Base-by-base conservation (phyloP, 768 basidiomycete genomes). In the Tremella mesenterica region DNA sequence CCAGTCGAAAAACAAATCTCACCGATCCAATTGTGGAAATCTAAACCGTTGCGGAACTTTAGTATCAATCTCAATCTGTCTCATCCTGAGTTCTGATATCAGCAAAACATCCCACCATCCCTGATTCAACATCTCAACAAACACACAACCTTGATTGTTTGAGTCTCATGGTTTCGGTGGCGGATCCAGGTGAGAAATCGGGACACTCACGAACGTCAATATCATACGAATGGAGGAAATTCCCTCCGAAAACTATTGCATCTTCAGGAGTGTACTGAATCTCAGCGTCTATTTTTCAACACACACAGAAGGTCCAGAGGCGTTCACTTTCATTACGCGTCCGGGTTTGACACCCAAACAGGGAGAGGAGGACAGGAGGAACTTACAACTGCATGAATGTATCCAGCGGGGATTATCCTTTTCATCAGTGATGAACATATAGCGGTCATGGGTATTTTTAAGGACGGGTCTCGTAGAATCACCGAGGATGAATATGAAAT, bases 361-460 rank as follows among this genome's bases (percentile, higher is more conserved):
- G 31, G n/a, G n/a, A n/a, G n/a, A n/a, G n/a, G n/a, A n/a, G n/a
- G 16, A 25, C 14, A 7, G 41, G 10, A 3, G 23, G 7, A 30
- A 76, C 85, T 71, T 70, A 93, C 91, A 34, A 99, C 93, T 10
- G 90, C 89, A 69, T 99, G 93, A 54, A 97, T 96, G 86, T 93
- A 99, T 0, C 93, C 93, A 1, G 89, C 84, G 1, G 93, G 90
- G 49, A 95, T 92, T 44, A 92, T 87, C 75, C 74, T 75, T 26
- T 8, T 43, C 18, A 20, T 69, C 29, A 69, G 73, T n/a, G n/a
- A n/a, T n/a, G n/a, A n/a, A n/a, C n/a, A n/a, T n/a, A n/a, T n/a
- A n/a, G n/a, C n/a, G n/a, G n/a, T n/a, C n/a, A n/a, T n/a, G n/a
- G n/a, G n/a, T n/a, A n/a, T n/a, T n/a, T n/a, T n/a, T n/a, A n/a